Evolutionary conservation across 371 early-diverging fungal genomes (phyloP).

Genomic region (Mortierella sp.): DNA sequence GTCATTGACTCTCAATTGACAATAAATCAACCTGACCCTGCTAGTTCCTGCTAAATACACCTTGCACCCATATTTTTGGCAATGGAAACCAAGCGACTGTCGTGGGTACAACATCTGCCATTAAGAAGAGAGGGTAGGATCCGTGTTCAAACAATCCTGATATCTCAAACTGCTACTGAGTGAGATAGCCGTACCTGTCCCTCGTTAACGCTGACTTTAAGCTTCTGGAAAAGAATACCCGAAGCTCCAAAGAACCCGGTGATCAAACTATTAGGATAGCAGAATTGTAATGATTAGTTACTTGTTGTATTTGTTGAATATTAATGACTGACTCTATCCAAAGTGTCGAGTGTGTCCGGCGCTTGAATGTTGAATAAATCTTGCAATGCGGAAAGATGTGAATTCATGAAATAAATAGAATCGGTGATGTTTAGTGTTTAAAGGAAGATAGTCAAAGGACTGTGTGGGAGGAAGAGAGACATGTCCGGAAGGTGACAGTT

Average conservation of each 20-base stretch:
- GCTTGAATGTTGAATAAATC: no score
- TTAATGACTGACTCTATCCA: not conserved
- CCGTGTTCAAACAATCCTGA: not conserved
- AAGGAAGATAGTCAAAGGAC: no score
- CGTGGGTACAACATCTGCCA: not conserved
- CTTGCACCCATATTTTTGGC: not conserved
- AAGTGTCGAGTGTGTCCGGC: no score
- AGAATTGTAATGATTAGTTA: not conserved
- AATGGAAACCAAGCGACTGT: not conserved
- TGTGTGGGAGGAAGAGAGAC: not conserved
- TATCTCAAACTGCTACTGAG: not conserved
- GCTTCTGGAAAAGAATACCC: slow-evolving; percentile 53
- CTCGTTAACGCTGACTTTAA: slow-evolving; percentile 56
- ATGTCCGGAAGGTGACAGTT: not conserved
- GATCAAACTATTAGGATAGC: slow-evolving; percentile 51
- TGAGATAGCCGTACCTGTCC: slow-evolving; percentile 52
- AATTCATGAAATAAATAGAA: no score
- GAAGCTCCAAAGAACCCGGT: slow-evolving; percentile 59
- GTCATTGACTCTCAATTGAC: no score
- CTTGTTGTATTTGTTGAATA: not conserved
- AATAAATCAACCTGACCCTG: no score
- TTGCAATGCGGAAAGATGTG: no score
- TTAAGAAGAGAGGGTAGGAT: not conserved
- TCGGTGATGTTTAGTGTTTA: no score
- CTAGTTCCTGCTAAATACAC: no score